Conservation (phyloP, 371 early-diverging fungal species). For the Mucor saturninus region DNA sequence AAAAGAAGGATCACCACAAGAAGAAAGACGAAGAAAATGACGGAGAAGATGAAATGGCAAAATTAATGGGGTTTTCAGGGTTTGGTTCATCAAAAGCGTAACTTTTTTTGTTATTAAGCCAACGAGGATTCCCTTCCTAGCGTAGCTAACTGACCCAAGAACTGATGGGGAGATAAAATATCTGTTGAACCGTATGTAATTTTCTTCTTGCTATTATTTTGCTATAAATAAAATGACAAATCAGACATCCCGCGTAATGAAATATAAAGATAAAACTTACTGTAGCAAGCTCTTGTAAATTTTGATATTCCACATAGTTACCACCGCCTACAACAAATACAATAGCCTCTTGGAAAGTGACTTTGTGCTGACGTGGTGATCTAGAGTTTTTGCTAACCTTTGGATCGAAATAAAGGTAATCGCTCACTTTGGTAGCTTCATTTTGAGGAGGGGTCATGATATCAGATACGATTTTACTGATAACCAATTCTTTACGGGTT, state of each 20-base stretch:
- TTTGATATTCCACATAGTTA: constrained; percentile 95
- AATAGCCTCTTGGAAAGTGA: constrained; percentile 84
- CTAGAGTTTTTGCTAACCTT: constrained; percentile 60
- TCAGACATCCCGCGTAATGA: neutral
- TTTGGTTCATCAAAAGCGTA: constrained; percentile 52
- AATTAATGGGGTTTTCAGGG: constrained; percentile 58
- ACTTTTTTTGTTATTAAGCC: constrained; percentile 15
- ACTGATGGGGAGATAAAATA: constrained; percentile 83
- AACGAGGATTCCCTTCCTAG: constrained; percentile 55
- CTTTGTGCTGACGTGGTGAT: constrained; percentile 59
- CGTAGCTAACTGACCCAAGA: constrained; percentile 81
- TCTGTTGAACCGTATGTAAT: constrained; percentile 98
- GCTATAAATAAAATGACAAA: constrained; percentile 34
- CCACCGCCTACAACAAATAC: constrained; percentile 98
- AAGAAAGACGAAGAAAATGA: constrained; percentile 37
- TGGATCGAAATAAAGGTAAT: constrained; percentile 90
- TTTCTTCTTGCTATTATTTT: constrained; percentile 71
- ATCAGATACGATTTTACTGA: constrained; percentile 84
- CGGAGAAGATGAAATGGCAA: constrained; percentile 50
- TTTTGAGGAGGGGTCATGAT: constrained; percentile 76
- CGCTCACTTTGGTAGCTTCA: constrained; percentile 70
- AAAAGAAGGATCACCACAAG: constrained; percentile 55
- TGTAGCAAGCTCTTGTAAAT: constrained; percentile 85
- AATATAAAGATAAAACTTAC: constrained; percentile 35
- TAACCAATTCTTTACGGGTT: constrained; percentile 82